Percentiles rank a stretch among this genome's conserved stretches.
These are phyloP conservation scores for Prillingera fragicola DNA, from an alignment of 1,284 basidiomycete species.

Conservation along the genomic window DNA sequence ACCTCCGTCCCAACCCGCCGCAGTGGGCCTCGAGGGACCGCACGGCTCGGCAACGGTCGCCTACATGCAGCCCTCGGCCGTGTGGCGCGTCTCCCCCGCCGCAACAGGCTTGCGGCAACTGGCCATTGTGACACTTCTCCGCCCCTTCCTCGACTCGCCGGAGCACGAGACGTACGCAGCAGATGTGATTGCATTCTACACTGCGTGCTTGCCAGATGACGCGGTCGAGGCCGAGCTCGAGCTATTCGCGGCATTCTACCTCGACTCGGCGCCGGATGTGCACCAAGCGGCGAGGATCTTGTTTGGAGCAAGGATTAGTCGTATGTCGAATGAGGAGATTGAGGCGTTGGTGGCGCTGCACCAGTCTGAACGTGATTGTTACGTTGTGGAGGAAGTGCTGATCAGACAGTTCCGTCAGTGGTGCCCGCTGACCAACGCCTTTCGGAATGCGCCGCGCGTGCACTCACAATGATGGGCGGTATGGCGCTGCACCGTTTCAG, in stretches of 20 bases:
- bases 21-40: constrained; percentile 52
- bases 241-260: constrained; percentile 67
- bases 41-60: constrained; percentile 4
- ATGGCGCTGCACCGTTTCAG: constrained; percentile 76
- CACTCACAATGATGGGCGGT: constrained; percentile 68
- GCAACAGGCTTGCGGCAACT: constrained; percentile 63
- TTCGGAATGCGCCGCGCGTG: constrained; percentile 57
- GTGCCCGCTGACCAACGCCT: constrained; percentile 57
- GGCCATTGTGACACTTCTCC: constrained; percentile 61
- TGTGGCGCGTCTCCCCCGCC: constrained; percentile 67
- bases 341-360: constrained; percentile 52
- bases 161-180: constrained; percentile 62
- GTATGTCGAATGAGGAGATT: constrained; percentile 63
- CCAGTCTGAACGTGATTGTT: constrained; percentile 23
- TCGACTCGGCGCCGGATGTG: constrained; percentile 64
- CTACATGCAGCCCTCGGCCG: constrained; percentile 1
- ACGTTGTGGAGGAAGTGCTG: not conserved
- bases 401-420: constrained; percentile 61
- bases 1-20: constrained; percentile 47
- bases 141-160: constrained; percentile 65
- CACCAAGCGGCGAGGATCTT: constrained; percentile 67
- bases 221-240: constrained; percentile 64
- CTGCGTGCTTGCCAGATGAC: constrained; percentile 58
- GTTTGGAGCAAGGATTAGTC: constrained; percentile 66
- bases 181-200: constrained; percentile 70